phyloP scores from a whole-genome alignment of 1,284 basidiomycete genomes.

The Moesziomyces sp. region DNA sequence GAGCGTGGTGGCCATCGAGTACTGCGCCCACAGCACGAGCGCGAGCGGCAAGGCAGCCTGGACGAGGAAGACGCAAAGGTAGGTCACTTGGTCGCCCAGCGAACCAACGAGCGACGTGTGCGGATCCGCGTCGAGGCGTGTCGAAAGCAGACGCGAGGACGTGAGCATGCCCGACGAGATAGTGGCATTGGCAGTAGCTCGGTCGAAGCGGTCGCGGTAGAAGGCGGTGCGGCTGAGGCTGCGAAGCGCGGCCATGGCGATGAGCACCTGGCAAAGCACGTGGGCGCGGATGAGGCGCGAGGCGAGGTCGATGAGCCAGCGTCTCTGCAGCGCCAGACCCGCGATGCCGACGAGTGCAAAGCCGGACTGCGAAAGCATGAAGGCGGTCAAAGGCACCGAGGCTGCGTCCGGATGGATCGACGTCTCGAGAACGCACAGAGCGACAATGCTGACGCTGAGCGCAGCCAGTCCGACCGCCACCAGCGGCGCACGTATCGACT shows the following conservation, averaged over 20 bases:
- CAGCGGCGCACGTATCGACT: constrained; percentile 15
- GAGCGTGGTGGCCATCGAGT: constrained; percentile 34
- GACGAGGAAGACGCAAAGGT: constrained; percentile 49
- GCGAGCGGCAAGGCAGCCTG: constrained; percentile 50
- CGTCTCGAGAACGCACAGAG: constrained; percentile 40
- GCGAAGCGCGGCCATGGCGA: constrained; percentile 42
- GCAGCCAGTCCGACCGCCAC: constrained; percentile 44
- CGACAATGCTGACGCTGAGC: constrained; percentile 36
- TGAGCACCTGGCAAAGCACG: constrained; percentile 46
- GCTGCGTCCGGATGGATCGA: constrained; percentile 46
- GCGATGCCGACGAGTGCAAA: constrained; percentile 41
- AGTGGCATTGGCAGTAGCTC: constrained; percentile 4
- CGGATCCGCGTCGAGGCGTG: constrained; percentile 7
- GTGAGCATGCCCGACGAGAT: constrained; percentile 16
- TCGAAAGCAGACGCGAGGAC: constrained; percentile 15
- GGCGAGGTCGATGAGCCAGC: constrained; percentile 50
- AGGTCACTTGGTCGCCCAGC: constrained; percentile 40
- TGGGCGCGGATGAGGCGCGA: constrained; percentile 52
- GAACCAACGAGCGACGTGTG: constrained; percentile 48
- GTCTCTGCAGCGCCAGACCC: constrained; percentile 34
- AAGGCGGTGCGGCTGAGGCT: constrained; percentile 38
- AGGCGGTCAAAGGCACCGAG: constrained; percentile 44
- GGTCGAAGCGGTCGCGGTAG: constrained; percentile 21
- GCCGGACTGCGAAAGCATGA: constrained; percentile 49
- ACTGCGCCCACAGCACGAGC: constrained; percentile 45